Percentiles rank a stretch among this genome's conserved stretches.
These are phyloP conservation scores for Tremellales sp. DNA, from an alignment of 1,284 basidiomycete species.

Conservation along the genomic window DNA sequence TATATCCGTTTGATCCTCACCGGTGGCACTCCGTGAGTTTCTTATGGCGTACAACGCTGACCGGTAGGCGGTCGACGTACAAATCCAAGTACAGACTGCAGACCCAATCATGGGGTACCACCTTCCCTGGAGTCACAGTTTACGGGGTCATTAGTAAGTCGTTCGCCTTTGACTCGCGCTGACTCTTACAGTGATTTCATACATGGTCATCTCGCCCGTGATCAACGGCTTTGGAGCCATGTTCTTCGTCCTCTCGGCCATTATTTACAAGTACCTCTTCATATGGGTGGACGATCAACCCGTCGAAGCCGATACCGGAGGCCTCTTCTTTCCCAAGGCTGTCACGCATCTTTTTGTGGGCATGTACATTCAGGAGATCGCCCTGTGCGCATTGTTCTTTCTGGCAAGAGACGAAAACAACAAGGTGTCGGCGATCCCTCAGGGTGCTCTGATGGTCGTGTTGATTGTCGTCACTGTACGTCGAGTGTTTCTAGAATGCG, in stretches of 20 bases:
- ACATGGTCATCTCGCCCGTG: conserved; percentile 88
- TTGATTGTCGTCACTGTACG: conserved; percentile 73
- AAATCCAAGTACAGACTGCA: conserved; percentile 46
- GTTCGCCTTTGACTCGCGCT: conserved; percentile 15
- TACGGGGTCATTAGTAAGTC: conserved; percentile 70
- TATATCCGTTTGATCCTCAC: conserved; percentile 60
- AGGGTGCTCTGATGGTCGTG: conserved; percentile 78
- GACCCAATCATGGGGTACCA: conserved; percentile 66
- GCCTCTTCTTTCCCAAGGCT: conserved; percentile 92
- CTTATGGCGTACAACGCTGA: conserved; percentile 39
- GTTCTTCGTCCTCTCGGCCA: conserved; percentile 80
- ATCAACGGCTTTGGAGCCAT: conserved; percentile 84
- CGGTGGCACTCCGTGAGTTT: conserved; percentile 47
- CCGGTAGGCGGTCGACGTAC: conserved; percentile 52
- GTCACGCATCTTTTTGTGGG: conserved; percentile 92
- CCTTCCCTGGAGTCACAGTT: conserved; percentile 67
- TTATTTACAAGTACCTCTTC: conserved; percentile 85
- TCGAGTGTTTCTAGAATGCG: conserved; percentile 14
- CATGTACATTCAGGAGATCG: conserved; percentile 75
- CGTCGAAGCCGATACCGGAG: conserved; percentile 75
- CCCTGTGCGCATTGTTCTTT: conserved; percentile 83
- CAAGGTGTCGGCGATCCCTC: conserved; percentile 59
- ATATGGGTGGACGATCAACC: conserved; percentile 72
- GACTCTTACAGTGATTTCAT: conserved; percentile 60
- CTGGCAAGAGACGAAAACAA: conserved; percentile 59